A percentile compares a stretch with the other conserved stretches of the same genome.
These are phyloP conservation scores for Aspergillus quadricinctus DNA, from an alignment of 2,329 filamentous ascomycete species.

Conservation along the genomic window DNA sequence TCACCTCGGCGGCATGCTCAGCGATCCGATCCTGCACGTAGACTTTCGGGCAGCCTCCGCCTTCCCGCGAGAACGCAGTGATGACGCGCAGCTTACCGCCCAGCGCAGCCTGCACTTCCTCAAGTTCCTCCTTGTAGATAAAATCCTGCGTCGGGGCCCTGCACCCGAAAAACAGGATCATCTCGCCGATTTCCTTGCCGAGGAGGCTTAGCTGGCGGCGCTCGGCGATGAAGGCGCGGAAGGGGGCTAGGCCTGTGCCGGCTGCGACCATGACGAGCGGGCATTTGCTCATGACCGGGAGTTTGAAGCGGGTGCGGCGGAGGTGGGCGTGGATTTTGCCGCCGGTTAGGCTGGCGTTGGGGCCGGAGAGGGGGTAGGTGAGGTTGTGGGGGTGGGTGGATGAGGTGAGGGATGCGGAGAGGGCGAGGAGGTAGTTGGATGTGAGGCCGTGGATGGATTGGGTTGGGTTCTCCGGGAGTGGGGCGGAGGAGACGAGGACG, in stretches of 20 bases:
- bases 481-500: slow-evolving; percentile 76
- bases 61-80: slow-evolving; percentile 25
- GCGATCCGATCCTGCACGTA: slow-evolving; percentile 41
- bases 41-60: slow-evolving; percentile 8
- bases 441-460: slow-evolving; percentile 81
- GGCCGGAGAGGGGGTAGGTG: slow-evolving; percentile 76
- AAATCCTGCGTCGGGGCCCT: slow-evolving; percentile 34
- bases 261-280: slow-evolving; percentile 52
- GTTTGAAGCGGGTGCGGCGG: slow-evolving; percentile 93
- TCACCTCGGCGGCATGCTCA: slow-evolving; percentile 25
- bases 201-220: slow-evolving; percentile 33
- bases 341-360: slow-evolving; percentile 85
- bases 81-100: slow-evolving; percentile 17
- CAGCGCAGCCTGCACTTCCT: slow-evolving; percentile 17
- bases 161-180: slow-evolving; percentile 43
- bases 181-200: slow-evolving; percentile 34
- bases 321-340: slow-evolving; percentile 87
- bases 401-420: slow-evolving; percentile 53
- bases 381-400: slow-evolving; percentile 72
- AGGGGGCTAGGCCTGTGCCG: slow-evolving; percentile 49
- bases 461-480: slow-evolving; percentile 63
- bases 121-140: slow-evolving; percentile 31
- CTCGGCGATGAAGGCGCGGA: slow-evolving; percentile 43
- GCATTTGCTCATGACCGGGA: slow-evolving; percentile 51
- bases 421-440: slow-evolving; percentile 84